Evolutionary conservation across 352 stramenopile species (phyloP).

Genomic region (Phytophthora meadii): DNA sequence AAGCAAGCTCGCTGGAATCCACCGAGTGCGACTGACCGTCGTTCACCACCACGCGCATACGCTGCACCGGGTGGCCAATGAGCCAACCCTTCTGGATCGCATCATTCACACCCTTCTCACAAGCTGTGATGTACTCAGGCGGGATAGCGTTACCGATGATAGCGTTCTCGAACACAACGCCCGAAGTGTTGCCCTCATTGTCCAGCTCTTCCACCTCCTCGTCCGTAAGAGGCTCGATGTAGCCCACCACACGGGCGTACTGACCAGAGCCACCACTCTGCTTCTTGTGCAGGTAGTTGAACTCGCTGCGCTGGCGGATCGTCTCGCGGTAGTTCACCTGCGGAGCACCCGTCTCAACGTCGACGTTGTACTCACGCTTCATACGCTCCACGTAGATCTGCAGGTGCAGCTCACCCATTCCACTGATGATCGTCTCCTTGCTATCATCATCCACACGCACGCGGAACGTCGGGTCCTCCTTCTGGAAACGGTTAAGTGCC

Average conservation of each 20-base stretch:
- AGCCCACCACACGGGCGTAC: conserved; percentile 97
- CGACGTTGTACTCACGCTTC: conserved; percentile 98
- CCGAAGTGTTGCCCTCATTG: conserved; percentile 35
- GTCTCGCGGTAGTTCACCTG: conserved; percentile 99
- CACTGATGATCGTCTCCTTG: conserved; percentile 99
- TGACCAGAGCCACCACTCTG: conserved; percentile 98
- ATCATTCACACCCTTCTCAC: conserved; percentile 97
- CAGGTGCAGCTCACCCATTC: conserved; percentile 99
- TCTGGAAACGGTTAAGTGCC: conserved; percentile 95
- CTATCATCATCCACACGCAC: conserved; percentile 96
- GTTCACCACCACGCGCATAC: conserved; percentile 87
- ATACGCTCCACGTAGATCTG: conserved; percentile 99
- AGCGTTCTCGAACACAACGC: conserved; percentile 97
- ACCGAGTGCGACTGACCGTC: conserved; percentile 96
- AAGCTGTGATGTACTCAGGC: conserved; percentile 98
- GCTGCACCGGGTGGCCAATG: conserved; percentile 95
- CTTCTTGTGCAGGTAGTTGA: conserved; percentile 99
- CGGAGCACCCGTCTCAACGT: conserved; percentile 91
- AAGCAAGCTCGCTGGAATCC: conserved; percentile 98
- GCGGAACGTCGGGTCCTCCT: conserved; percentile 98
- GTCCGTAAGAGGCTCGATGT: conserved; percentile 96
- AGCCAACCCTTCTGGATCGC: conserved; percentile 96
- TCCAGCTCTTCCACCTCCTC: conserved; percentile 66
- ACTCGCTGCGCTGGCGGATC: conserved; percentile 92
- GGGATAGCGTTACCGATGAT: conserved; percentile 99